Percentiles rank a stretch among this genome's conserved stretches.
These are phyloP conservation scores for Suillus occidentalis DNA, from an alignment of 768 basidiomycete species.

Conservation along the genomic window DNA sequence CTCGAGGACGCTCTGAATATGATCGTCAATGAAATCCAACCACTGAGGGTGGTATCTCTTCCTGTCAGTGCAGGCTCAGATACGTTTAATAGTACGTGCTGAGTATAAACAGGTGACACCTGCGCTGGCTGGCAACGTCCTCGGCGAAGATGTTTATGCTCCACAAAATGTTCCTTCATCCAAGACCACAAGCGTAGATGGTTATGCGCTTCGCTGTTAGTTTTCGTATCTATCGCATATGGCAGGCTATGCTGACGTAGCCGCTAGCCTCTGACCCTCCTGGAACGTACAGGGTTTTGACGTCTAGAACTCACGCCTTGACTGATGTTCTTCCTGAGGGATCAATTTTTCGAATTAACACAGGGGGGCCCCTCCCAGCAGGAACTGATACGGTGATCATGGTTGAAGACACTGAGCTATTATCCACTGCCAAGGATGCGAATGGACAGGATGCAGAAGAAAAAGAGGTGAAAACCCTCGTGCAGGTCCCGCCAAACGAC, in stretches of 20 bases:
- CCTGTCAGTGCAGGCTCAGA: slow-evolving; percentile 39
- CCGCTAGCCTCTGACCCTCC: slow-evolving; percentile 59
- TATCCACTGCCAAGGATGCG: slow-evolving; percentile 46
- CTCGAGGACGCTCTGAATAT: slow-evolving; percentile 62
- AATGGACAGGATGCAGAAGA: slow-evolving; percentile 59
- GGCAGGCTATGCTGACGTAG: not conserved
- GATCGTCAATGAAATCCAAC: slow-evolving; percentile 49
- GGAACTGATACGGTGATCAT: slow-evolving; percentile 83
- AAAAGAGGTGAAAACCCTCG: slow-evolving; percentile 65
- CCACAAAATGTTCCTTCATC: slow-evolving; percentile 61
- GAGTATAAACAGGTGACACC: slow-evolving; percentile 50
- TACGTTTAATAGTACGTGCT: not conserved
- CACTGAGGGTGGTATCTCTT: slow-evolving; percentile 39
- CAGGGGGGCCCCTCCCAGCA: slow-evolving; percentile 75
- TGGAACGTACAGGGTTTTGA: slow-evolving; percentile 68
- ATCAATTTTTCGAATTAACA: slow-evolving; percentile 69
- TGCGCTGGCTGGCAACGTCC: slow-evolving; percentile 61
- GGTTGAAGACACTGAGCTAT: slow-evolving; percentile 88
- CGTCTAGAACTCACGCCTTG: slow-evolving; percentile 43
- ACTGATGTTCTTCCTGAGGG: slow-evolving; percentile 42
- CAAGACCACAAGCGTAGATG: slow-evolving; percentile 82
- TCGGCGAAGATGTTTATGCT: slow-evolving; percentile 75
- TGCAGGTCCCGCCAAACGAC: slow-evolving; percentile 59
- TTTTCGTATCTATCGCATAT: not conserved
- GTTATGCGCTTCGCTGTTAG: slow-evolving; percentile 79